Percentiles rank a stretch among this genome's conserved stretches.
phyloP scores from a whole-genome alignment of 306 rosid genomes.

The Vicia faba region DNA sequence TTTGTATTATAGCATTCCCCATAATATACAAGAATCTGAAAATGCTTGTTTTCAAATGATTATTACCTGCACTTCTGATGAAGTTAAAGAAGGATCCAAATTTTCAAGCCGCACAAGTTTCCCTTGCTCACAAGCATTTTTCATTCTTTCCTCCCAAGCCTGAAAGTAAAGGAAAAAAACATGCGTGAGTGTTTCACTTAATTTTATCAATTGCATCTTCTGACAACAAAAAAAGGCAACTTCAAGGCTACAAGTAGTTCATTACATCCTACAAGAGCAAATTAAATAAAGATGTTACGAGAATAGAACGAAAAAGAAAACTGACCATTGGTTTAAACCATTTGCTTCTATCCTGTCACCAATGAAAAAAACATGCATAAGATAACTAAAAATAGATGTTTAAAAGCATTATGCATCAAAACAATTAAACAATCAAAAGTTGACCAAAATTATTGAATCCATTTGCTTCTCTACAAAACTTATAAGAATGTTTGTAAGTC shows the following conservation, averaged over 20 bases:
- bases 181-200: constrained; percentile 24
- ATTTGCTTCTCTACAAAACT: background rate
- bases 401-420: constrained; percentile 30
- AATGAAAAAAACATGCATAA: constrained; percentile 46
- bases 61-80: constrained; percentile 80
- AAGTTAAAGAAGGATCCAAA: constrained; percentile 75
- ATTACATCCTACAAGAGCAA: constrained; percentile 5
- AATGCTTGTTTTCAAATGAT: constrained; percentile 17
- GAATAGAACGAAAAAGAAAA: constrained; percentile 40
- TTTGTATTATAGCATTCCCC: constrained; percentile 6
- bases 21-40: constrained; percentile 13
- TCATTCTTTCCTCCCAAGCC: constrained; percentile 84
- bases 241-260: constrained; percentile 20
- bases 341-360: constrained; percentile 75
- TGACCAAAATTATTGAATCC: background rate
- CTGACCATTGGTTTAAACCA: constrained; percentile 87
- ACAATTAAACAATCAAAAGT: constrained; percentile 20
- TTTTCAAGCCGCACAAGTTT: constrained; percentile 75
- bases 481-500: background rate
- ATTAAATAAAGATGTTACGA: constrained; percentile 17
- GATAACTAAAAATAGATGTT: constrained; percentile 34
- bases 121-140: constrained; percentile 64
- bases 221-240: background rate
- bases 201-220: constrained; percentile 10
- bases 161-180: constrained; percentile 46